A percentile compares a stretch with the other conserved stretches of the same genome.
Evolutionary conservation across 2,329 filamentous ascomycete genomes (phyloP).

Genomic region (Phaeosphaeriaceae sp.): DNA sequence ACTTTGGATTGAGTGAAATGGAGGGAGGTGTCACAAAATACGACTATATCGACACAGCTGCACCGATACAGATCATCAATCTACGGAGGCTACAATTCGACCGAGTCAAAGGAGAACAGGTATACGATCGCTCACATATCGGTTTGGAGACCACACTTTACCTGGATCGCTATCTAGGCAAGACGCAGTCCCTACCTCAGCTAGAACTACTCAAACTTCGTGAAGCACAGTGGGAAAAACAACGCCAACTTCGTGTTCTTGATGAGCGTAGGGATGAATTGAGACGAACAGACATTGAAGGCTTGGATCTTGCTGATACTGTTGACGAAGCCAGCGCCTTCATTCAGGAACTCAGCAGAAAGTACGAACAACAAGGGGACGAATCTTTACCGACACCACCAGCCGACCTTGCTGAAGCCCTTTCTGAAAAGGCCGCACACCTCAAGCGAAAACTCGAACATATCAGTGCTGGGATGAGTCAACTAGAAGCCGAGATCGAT

Average conservation of each 20-base stretch:
- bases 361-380: constrained; percentile 9
- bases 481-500: constrained; percentile 57
- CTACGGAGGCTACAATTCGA: constrained; percentile 83
- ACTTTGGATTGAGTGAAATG: constrained; percentile 81
- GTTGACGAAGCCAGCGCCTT: constrained; percentile 41
- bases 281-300: constrained; percentile 40
- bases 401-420: constrained; percentile 23
- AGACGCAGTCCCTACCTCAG: constrained; percentile 35
- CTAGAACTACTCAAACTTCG: constrained; percentile 66
- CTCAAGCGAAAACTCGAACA: constrained; percentile 34
- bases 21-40: constrained; percentile 45
- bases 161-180: constrained; percentile 77
- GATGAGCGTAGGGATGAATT: constrained; percentile 56
- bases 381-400: constrained; percentile 24
- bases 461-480: constrained; percentile 50
- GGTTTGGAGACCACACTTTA: constrained; percentile 81
- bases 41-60: constrained; percentile 63
- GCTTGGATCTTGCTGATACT: constrained; percentile 33
- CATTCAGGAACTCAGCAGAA: constrained; percentile 23
- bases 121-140: constrained; percentile 65
- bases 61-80: constrained; percentile 86
- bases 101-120: constrained; percentile 55
- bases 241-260: constrained; percentile 65
- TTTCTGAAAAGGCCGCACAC: constrained; percentile 28
- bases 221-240: constrained; percentile 76